A percentile compares a stretch with the other conserved stretches of the same genome.
These are phyloP conservation scores for Solanum pimpinellifolium DNA, from an alignment of 257 asterid genomes.

Conservation along the genomic window DNA sequence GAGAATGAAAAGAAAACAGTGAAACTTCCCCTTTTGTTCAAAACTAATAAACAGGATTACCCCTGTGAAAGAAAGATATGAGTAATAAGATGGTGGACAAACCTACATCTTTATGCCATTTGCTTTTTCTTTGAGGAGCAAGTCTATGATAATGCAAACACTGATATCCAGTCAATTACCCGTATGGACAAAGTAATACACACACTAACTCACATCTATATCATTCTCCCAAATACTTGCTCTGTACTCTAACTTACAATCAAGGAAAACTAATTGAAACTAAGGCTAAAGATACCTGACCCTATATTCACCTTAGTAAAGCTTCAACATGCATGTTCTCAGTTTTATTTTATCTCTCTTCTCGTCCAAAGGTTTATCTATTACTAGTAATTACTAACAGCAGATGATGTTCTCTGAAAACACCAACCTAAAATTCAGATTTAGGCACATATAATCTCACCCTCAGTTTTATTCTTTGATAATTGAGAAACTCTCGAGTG, in stretches of 20 bases:
- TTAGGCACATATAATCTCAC: background rate
- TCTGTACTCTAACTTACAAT: background rate
- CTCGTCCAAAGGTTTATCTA: background rate
- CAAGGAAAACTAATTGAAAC: background rate
- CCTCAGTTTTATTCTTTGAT: background rate
- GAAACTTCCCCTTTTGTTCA: background rate
- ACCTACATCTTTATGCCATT: background rate
- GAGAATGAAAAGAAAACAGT: background rate
- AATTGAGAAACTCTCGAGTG: background rate
- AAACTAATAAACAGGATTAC: background rate
- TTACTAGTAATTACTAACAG: background rate
- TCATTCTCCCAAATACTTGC: background rate
- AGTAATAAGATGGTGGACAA: background rate
- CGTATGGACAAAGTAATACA: background rate
- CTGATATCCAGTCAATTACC: background rate
- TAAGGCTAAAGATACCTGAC: background rate
- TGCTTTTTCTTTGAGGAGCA: background rate
- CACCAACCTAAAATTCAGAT: background rate
- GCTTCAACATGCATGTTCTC: background rate
- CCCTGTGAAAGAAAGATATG: background rate
- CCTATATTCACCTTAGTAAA: background rate
- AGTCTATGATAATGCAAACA: background rate
- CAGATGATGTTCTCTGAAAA: background rate
- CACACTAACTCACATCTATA: background rate
- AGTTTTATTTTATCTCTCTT: background rate